These are phyloP conservation scores for Leptomonas seymouri DNA, from an alignment of 208 protist species.

Conservation along the genomic window DNA sequence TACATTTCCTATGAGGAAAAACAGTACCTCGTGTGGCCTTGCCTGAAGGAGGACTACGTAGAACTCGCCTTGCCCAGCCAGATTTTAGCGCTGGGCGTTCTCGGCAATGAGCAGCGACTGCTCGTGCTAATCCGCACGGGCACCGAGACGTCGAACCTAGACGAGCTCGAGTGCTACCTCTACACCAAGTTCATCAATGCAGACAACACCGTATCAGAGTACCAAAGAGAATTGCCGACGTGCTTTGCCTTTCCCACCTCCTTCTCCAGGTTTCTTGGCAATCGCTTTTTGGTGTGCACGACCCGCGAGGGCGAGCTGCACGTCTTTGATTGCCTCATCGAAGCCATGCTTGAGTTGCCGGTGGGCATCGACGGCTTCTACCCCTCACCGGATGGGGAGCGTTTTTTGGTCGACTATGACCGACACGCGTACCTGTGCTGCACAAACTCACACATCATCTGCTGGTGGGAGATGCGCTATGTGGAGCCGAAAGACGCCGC, in stretches of 20 bases:
- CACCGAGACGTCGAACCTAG: slow-evolving; percentile 26
- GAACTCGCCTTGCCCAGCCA: slow-evolving; percentile 56
- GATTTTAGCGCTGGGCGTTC: slow-evolving; percentile 49
- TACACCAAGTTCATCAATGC: slow-evolving; percentile 42
- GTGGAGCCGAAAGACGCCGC: slow-evolving; percentile 15
- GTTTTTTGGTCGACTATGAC: slow-evolving; percentile 51
- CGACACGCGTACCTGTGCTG: slow-evolving; percentile 43
- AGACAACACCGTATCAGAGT: slow-evolving; percentile 25
- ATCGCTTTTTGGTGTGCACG: slow-evolving; percentile 59
- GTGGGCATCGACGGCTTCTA: slow-evolving; percentile 59
- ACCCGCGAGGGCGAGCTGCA: slow-evolving; percentile 46
- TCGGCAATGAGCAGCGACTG: slow-evolving; percentile 41
- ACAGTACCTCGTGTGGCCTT: slow-evolving; percentile 42
- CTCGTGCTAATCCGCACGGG: slow-evolving; percentile 43
- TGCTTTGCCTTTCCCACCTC: slow-evolving; percentile 47
- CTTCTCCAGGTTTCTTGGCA: slow-evolving; percentile 47
- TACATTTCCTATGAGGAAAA: slow-evolving; percentile 42
- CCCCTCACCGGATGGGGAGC: slow-evolving; percentile 47
- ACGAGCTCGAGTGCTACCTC: slow-evolving; percentile 52
- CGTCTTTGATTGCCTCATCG: slow-evolving; percentile 57
- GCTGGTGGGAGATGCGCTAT: slow-evolving; percentile 39
- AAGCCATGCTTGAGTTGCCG: slow-evolving; percentile 53
- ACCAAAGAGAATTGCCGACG: slow-evolving; percentile 48
- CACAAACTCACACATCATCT: slow-evolving; percentile 25
- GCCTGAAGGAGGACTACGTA: slow-evolving; percentile 42